Base-by-base conservation (phyloP, 768 basidiomycete species). In the Russula compacta region DNA sequence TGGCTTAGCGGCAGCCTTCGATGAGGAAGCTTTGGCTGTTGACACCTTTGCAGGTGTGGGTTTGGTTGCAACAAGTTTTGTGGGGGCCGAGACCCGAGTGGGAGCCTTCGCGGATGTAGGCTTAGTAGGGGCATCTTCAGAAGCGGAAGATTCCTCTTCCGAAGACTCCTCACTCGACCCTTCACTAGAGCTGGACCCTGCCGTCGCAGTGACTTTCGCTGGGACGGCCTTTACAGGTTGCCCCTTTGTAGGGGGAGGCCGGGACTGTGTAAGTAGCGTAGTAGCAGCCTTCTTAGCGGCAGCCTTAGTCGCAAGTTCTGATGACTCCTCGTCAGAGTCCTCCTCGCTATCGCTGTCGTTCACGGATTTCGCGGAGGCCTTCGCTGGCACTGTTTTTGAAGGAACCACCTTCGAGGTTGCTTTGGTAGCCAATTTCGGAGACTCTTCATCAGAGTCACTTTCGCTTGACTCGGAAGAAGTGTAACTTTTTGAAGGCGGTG, bases 151-250 rank as follows among this genome's bases (percentile, higher is more conserved):
- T 35, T 52, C 50, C 35, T 36, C 50, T 42, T 19, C 21, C 12
- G 60, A 53, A 11, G 39, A 43, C 17, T 58, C 55, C 35, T 56
- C 53, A 29, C 51, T 54, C 17, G 58, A 60, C 11, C 58, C 64
- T 15, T 67, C 65, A 38, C 65, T 69, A 17, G 64, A 53, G 47
- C 54, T 51, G 52, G 64, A 47, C 39, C 48, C 46, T 52, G 46
- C 54, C n/a, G 24, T 10, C 4, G 39, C 42, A 35, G 52, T 15
- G 15, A 43, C 44, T 46, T 64, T 65, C 24, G 62, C 44, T 32
- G 63, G 66, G 44, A 71, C 68, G n/a, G 72, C 70, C 63, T 79
- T 77, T 17, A 73, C 66, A 29, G 68, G 60, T 33, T 49, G 39
- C 11, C 58, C 61, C 64, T 70, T 70, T 36, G 62, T 50, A 56